Evolutionary conservation across 371 early-diverging fungal species (phyloP).

Genomic region (Funneliformis caledonium): DNA sequence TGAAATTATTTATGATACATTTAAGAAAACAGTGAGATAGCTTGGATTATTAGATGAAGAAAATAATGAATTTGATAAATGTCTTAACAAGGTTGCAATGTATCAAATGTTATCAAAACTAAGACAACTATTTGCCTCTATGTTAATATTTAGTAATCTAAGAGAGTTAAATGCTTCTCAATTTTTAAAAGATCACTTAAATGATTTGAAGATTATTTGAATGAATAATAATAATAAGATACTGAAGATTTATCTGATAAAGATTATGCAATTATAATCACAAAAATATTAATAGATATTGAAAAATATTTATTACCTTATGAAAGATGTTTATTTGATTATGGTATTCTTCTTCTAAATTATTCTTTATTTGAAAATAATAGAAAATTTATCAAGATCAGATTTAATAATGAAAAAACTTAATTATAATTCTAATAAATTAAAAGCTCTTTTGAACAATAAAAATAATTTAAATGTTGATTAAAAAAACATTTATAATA

Average conservation of each 20-base stretch:
- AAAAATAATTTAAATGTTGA: neutral
- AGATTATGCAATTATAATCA: neutral
- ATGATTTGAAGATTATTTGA: too few species aligned
- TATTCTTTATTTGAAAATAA: neutral
- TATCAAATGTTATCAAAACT: neutral
- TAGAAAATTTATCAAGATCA: neutral
- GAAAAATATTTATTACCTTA: conserved; percentile 13
- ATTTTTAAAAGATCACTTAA: too few species aligned
- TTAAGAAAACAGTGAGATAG: neutral
- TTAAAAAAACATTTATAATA: conserved; percentile 12
- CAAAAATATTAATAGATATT: neutral
- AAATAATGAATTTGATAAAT: conserved; percentile 30
- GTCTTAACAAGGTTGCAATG: conserved; percentile 9
- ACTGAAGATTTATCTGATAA: too few species aligned
- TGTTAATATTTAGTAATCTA: conserved; percentile 1
- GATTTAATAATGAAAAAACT: neutral
- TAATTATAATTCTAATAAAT: neutral
- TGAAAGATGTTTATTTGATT: neutral
- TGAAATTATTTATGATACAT: neutral
- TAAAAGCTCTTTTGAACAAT: neutral
- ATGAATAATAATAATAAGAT: too few species aligned
- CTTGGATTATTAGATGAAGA: conserved; percentile 32
- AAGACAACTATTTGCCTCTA: neutral
- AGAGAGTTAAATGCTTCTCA: neutral
- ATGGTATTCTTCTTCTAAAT: neutral